Evolutionary conservation across 2,329 filamentous ascomycete genomes (phyloP), one percentile per base, ranked within the genome.

Genomic region (Aureobasidium leucospermi): DNA sequence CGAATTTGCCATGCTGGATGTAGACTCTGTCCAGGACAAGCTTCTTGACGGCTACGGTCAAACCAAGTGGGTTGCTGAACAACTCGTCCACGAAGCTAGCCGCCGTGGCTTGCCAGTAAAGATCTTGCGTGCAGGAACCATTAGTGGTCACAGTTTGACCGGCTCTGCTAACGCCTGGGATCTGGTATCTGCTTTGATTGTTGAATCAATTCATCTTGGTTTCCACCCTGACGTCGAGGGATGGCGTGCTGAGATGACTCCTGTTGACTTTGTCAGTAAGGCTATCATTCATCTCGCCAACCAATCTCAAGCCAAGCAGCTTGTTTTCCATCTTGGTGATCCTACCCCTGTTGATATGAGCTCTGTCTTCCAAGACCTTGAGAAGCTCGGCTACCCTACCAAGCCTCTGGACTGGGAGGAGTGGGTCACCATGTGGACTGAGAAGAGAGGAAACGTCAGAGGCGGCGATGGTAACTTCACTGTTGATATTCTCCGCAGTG

Each of bases 201-300:
- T 91, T 1, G 89, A 92, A 69, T 91, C 88, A 0, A 79, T 92
- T 39, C 84, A 87, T 56, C 78, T 92, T 3, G 88, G 88, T 6
- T 81, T 82, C 64, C 82, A 82, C 1, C 88, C 89, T 0, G 80
- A 88, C 57, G 84, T 91, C 4, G 79, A 86, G 52, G 85, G 85
- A 43, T 93, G 89, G 89, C 83, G 85, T 52, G 82, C 87, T 1
- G 89, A 93, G 74, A 92, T 92, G 88, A 91, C 89, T 0, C 88
- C 89, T 0, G 89, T 90, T 13, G 88, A 93, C 71, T 91, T 89
- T 67, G 87, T 91, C 61, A 88, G 85, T 73, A 85, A 84, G 63
- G 84, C 87, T 4, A 89, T 93, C 64, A 76, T 88, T 28, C 83
- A 87, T 16, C 79, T 92, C 19, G 81, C 85, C 42, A 84, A 86